A percentile compares a stretch with the other conserved stretches of the same genome.
Evolutionary conservation across 1,284 basidiomycete species (phyloP).

Genomic region (Takashimella koratensis): DNA sequence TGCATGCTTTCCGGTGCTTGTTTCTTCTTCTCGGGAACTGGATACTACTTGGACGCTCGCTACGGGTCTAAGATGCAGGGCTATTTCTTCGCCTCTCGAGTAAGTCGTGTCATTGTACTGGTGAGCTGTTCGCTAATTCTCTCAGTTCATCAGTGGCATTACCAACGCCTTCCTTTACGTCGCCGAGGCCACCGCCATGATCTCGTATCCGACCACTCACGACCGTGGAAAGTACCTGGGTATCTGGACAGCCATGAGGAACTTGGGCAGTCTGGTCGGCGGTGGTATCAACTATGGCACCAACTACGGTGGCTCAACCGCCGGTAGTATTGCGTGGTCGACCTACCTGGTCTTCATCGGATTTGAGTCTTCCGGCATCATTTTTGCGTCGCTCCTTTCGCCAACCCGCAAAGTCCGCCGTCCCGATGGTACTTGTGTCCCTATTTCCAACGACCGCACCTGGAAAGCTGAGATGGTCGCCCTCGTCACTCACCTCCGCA

Average conservation of each 20-base stretch:
- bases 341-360: constrained; percentile 33
- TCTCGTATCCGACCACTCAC: constrained; percentile 28
- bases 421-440: constrained; percentile 26
- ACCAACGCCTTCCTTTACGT: constrained; percentile 29
- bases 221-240: constrained; percentile 25
- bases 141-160: constrained; percentile 15
- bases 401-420: constrained; percentile 24
- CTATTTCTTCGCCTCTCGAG: constrained; percentile 25
- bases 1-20: constrained; percentile 24
- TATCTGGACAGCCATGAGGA: constrained; percentile 31
- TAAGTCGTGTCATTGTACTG: constrained; percentile 2
- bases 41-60: constrained; percentile 23
- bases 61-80: constrained; percentile 15
- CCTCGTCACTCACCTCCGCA: constrained; percentile 14
- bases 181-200: constrained; percentile 33
- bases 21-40: constrained; percentile 17
- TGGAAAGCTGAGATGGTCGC: constrained; percentile 22
- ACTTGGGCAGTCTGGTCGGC: constrained; percentile 19
- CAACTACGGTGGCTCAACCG: constrained; percentile 16
- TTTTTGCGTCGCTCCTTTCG: constrained; percentile 24
- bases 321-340: constrained; percentile 22
- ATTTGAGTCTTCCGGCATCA: constrained; percentile 20
- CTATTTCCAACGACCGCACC: constrained; percentile 10
- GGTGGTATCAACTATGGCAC: constrained; percentile 28
- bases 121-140: too few species aligned